Evolutionary conservation across 306 rosid genomes (phyloP).

Genomic region (Pachyrhizus erosus): DNA sequence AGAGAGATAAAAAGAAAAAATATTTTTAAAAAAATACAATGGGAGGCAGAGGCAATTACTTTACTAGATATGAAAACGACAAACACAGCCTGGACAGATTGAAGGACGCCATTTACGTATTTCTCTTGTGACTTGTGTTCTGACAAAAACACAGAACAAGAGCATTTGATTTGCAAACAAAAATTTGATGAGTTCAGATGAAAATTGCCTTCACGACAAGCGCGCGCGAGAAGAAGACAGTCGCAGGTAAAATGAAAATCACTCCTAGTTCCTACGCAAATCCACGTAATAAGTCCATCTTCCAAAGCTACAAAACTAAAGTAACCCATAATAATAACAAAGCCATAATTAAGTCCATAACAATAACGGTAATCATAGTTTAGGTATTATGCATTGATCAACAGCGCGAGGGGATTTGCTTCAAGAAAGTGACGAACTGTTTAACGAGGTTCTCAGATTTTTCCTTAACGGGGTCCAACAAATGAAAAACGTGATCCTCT

Average conservation of each 20-base stretch:
- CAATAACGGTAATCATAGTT: background rate
- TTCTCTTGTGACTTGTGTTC: background rate
- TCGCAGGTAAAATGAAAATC: no score
- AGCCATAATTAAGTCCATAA: background rate
- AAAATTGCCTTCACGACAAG: no score
- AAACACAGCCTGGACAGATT: background rate
- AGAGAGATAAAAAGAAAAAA: no score
- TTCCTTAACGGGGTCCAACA: constrained; percentile 35
- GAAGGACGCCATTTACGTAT: background rate
- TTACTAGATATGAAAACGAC: background rate
- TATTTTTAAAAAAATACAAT: background rate
- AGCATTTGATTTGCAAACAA: background rate
- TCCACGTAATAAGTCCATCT: background rate
- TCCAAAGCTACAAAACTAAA: background rate
- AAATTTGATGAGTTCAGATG: background rate
- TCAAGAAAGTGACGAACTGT: constrained; percentile 35
- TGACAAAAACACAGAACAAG: background rate
- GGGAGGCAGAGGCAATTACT: background rate
- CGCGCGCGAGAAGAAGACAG: no score
- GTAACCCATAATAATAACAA: background rate
- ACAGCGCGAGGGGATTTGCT: background rate
- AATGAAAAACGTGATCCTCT: constrained; percentile 55
- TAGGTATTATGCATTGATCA: no score
- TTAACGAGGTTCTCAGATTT: constrained; percentile 36
- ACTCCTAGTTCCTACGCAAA: background rate